Base-by-base conservation (phyloP, 768 basidiomycete species). In the Hericium alpestre region DNA sequence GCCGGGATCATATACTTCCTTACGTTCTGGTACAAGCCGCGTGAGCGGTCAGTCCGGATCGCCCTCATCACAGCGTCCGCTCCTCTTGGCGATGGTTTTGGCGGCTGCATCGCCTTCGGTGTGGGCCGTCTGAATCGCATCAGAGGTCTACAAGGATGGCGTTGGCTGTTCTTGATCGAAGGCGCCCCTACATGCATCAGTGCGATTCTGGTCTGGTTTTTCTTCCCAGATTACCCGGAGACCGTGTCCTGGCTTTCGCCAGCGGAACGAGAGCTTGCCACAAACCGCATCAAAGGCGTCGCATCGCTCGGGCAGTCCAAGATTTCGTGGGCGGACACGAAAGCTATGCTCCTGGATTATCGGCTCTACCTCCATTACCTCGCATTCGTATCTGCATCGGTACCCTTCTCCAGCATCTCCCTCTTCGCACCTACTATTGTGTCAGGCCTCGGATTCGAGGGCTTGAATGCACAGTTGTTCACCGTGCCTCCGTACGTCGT, bases 391-490 rank as follows among this genome's bases (percentile, higher is more conserved):
- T 73, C 74, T 3, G 69, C 74, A 15, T 77, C 75, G 3, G 71
- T 74, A 50, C 71, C 74, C n/a, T 71, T 78, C 53, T 76, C 74
- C 61, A 69, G 67, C 51, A 63, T 71, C 46, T 59, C 54, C 50
- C 81, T 87, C 62, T 90, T 91, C 69, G 72, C 81, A 7, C 88
- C 88, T 6, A 83, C 84, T 4, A 87, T 91, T 67, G 79, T 90
- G 6, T 72, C 79, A 37, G 72, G 74, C 16, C 74, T 86, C 2
- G 84, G 84, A 18, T 84, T 77, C 65, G 74, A 74, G 2, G 74
- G 76, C 0, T 72, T 78, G 37, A 66, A 71, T 22, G 79, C 81
- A 11, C 83, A 86, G 63, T 71, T 87, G 2, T 79, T 83, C 75
- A 82, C 78, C 15, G 84, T 86, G 2, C 75, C 73, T 4, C 74